A percentile compares a stretch with the other conserved stretches of the same genome.
These are phyloP conservation scores for Nannizziopsis arthrosporioides DNA, from an alignment of 2,329 filamentous ascomycete genomes.

Conservation along the genomic window DNA sequence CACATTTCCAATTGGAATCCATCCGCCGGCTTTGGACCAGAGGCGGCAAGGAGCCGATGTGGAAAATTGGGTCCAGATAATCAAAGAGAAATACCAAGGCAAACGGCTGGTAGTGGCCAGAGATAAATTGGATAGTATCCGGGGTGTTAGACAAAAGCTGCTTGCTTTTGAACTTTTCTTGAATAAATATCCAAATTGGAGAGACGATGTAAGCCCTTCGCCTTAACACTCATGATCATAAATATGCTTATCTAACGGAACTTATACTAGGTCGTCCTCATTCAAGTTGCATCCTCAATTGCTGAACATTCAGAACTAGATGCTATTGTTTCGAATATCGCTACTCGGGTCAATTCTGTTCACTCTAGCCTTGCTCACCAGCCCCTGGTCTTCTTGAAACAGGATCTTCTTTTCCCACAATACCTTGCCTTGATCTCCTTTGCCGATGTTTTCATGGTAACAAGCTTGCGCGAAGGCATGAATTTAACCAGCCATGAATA, in stretches of 20 bases:
- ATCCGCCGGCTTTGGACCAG: slow-evolving; percentile 61
- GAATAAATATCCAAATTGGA: slow-evolving; percentile 84
- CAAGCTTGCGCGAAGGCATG: slow-evolving; percentile 92
- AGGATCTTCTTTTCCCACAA: slow-evolving; percentile 85
- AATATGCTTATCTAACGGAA: neutral
- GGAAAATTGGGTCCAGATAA: slow-evolving; percentile 62
- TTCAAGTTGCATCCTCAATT: slow-evolving; percentile 85
- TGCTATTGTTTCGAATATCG: slow-evolving; percentile 81
- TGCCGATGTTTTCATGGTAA: slow-evolving; percentile 87
- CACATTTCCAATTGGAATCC: slow-evolving; percentile 79
- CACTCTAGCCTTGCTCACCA: slow-evolving; percentile 87
- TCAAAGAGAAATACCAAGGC: slow-evolving; percentile 72
- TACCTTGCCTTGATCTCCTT: slow-evolving; percentile 85
- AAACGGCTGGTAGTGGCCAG: slow-evolving; percentile 87
- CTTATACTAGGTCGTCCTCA: slow-evolving; percentile 57
- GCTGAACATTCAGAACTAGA: slow-evolving; percentile 81
- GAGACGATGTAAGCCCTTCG: slow-evolving; percentile 49
- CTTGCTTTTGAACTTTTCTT: slow-evolving; percentile 86
- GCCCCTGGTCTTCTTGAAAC: slow-evolving; percentile 84
- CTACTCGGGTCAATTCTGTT: slow-evolving; percentile 82
- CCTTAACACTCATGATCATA: neutral
- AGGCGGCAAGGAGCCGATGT: slow-evolving; percentile 64
- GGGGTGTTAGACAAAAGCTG: slow-evolving; percentile 86
- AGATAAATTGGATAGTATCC: slow-evolving; percentile 86
- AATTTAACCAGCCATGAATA: slow-evolving; percentile 93